Base-by-base conservation (phyloP, 345 rosid species). In the Rhizophora apiculata region DNA sequence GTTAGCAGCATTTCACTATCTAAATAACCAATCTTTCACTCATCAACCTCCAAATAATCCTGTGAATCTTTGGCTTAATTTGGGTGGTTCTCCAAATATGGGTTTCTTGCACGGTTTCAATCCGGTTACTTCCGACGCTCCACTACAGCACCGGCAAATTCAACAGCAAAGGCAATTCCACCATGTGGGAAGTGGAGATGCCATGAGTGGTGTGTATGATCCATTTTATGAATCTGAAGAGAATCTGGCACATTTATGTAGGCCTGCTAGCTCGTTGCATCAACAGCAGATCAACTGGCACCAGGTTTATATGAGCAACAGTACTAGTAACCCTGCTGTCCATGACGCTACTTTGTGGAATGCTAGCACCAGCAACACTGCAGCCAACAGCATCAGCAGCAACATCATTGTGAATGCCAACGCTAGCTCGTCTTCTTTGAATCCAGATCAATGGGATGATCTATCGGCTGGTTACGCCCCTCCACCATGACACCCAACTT, bases 281-380 rank as follows among this genome's bases (percentile, higher is more conserved):
- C 66, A 19, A 0, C 77, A 74, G n/a, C 81, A 63, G 20, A 83
- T 67, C 34, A 76, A 76, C 69, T 83, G 84, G 84, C 74, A 72
- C 16, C 67, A 74, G 52, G 60, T 4, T 49, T 67, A 71, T 64
- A 36, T 72, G 57, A 69, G 53, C 70, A 78, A 43, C 0, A 13
- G 16, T 43, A 0, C n/a, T n/a, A 19, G 7, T 10, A 77, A 69
- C 69, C 74, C 76, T 65, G 63, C 62, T 30, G 72, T 62, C 22
- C 58, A 81, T 8, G 85, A 70, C 53, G 68, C 74, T 20, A 59
- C 63, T 68, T 24, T 79, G 64, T 81, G 85, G 87, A 73, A 77
- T 58, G 71, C 65, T 15, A 69, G 74, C 62, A 70, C 57, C 29
- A 75, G 62, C 63, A 63, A 68, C 60, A 68, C 68, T 48, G 37